Evolutionary conservation across 208 protist species (phyloP).

Genomic region (Trypanosoma melophagium): DNA sequence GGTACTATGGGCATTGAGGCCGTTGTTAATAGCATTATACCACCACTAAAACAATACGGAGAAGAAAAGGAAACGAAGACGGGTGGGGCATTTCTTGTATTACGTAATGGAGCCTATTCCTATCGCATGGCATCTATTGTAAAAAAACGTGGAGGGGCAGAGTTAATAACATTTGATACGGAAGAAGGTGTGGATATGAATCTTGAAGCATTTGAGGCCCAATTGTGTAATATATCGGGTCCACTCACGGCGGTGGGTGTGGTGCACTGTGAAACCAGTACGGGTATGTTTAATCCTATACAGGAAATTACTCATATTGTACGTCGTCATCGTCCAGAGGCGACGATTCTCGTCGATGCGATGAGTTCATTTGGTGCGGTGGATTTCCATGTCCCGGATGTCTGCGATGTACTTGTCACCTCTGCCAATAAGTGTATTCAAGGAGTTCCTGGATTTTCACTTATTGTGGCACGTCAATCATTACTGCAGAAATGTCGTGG

Average conservation of each 20-base stretch:
- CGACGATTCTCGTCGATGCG: conserved; percentile 54
- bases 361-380: conserved; percentile 73
- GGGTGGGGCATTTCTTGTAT: conserved; percentile 35
- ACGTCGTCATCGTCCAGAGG: conserved; percentile 32
- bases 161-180: conserved; percentile 32
- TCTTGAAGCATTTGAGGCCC: conserved; percentile 25
- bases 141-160: conserved; percentile 34
- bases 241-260: conserved; percentile 42
- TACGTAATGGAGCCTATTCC: conserved; percentile 62
- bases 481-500: conserved; percentile 35
- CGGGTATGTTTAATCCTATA: conserved; percentile 66
- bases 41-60: conserved; percentile 8
- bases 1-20: conserved; percentile 67
- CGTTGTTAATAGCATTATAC: conserved; percentile 42
- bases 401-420: conserved; percentile 48
- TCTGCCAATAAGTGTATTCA: conserved; percentile 77
- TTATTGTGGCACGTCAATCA: conserved; percentile 30
- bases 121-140: conserved; percentile 54
- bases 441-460: conserved; percentile 63
- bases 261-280: conserved; percentile 77
- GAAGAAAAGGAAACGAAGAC: not conserved
- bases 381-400: conserved; percentile 35
- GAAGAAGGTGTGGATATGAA: conserved; percentile 40
- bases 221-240: conserved; percentile 13
- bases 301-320: conserved; percentile 37